Base-by-base conservation (phyloP, 2,329 filamentous ascomycete genomes). In the Diplodia corticola region DNA sequence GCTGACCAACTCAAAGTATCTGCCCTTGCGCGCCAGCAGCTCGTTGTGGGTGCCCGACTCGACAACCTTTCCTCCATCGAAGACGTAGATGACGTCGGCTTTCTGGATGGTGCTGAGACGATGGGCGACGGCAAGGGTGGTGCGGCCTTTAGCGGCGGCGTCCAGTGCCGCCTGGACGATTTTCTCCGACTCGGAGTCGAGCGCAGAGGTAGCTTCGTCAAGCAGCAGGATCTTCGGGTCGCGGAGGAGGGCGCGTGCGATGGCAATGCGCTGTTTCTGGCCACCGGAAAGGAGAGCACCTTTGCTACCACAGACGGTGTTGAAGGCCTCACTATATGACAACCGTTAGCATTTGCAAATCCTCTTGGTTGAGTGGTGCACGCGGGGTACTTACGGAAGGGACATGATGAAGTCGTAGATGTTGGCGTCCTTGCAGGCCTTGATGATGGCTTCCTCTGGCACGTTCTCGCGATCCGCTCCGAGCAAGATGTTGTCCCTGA, bases 101-200 rank as follows among this genome's bases (percentile, higher is more conserved):
- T 93, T 94, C 75, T 96, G 92, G 69, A 97, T 96, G 0, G 93
- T 96, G 73, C 88, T 91, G 17, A 97, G 81, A 30, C 93, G 84
- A 78, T 97, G 93, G 2, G 93, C 93, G 0, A 97, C 92, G 1
- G 93, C 92, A 69, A 97, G 93, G 0, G 93, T 97, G 88, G 92
- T 95, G 67, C 92, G 84, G 44, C 91, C 89, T 80, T 90, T 89
- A 33, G 91, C 90, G 2, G 91, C 92, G 71, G 89, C 89, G 77
- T 97, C 90, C 6, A 93, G 82, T 0, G 90, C 90, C 0, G 87
- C 88, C 76, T 93, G 90, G 48, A 93, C 90, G 1, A 92, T 87
- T 73, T 91, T 88, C 77, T 93, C 90, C 13, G 65, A 67, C 26
- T 67, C 66, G 5, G 66, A 67, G 63, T 68, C 67, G 2, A 68